These are phyloP conservation scores for Trametes hirsuta DNA, from an alignment of 1,284 basidiomycete species.

Conservation along the genomic window DNA sequence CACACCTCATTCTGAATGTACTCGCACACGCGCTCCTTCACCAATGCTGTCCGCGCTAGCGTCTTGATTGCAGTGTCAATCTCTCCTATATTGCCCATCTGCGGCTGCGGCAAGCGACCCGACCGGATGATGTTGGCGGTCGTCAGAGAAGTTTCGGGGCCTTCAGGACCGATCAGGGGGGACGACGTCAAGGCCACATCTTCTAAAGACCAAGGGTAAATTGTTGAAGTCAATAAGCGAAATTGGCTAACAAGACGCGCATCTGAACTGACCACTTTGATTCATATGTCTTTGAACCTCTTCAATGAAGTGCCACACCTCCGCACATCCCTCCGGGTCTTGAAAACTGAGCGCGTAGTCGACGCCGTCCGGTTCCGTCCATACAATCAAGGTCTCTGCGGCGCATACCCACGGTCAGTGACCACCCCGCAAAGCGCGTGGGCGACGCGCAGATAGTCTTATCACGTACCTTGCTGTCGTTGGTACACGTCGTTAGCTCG, in stretches of 20 bases:
- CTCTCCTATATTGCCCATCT: slow-evolving; percentile 72
- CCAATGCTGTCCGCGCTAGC: slow-evolving; percentile 62
- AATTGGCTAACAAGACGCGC: slow-evolving; percentile 7
- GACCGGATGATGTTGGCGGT: slow-evolving; percentile 67
- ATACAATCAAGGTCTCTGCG: slow-evolving; percentile 95
- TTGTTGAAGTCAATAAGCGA: slow-evolving; percentile 4
- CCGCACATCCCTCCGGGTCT: slow-evolving; percentile 93
- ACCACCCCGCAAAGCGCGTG: slow-evolving; percentile 9
- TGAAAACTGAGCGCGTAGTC: slow-evolving; percentile 98
- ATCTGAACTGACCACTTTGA: slow-evolving; percentile 50
- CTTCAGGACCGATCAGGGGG: slow-evolving; percentile 59
- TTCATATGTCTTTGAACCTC: slow-evolving; percentile 92
- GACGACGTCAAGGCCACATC: slow-evolving; percentile 58
- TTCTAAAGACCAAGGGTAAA: slow-evolving; percentile 36
- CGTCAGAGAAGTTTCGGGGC: slow-evolving; percentile 60
- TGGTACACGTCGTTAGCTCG: slow-evolving; percentile 88
- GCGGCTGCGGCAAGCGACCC: slow-evolving; percentile 71
- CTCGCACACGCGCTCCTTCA: slow-evolving; percentile 82
- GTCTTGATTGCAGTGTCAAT: slow-evolving; percentile 78
- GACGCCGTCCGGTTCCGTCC: slow-evolving; percentile 94
- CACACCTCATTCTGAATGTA: slow-evolving; percentile 79
- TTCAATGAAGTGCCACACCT: slow-evolving; percentile 97
- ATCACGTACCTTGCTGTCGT: slow-evolving; percentile 81
- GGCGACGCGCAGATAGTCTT: slow-evolving; percentile 12
- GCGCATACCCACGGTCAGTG: slow-evolving; percentile 5